phyloP scores from a whole-genome alignment of 2,329 filamentous ascomycete genomes.

The Trichophyton rubrum region DNA sequence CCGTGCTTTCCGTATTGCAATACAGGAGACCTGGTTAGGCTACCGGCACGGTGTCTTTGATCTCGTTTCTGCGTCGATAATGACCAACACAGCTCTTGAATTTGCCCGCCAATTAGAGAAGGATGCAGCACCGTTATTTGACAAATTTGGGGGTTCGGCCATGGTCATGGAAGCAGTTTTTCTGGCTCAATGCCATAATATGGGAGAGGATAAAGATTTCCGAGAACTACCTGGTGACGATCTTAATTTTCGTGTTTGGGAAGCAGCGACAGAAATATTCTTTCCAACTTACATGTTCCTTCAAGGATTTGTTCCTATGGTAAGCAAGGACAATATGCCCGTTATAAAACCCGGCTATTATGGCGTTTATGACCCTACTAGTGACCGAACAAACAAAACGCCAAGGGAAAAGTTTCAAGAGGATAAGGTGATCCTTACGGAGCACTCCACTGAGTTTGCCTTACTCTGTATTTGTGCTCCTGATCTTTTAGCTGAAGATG shows the following conservation, averaged over 20 bases:
- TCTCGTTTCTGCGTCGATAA: slow-evolving; percentile 18
- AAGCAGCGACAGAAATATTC: neutral
- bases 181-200: slow-evolving; percentile 5
- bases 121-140: slow-evolving; percentile 13
- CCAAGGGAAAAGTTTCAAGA: slow-evolving; percentile 24
- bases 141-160: slow-evolving; percentile 11
- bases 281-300: slow-evolving; percentile 12
- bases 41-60: slow-evolving; percentile 15
- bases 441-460: slow-evolving; percentile 25
- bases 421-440: slow-evolving; percentile 24
- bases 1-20: slow-evolving; percentile 11
- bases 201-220: slow-evolving; percentile 7
- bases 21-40: slow-evolving; percentile 16
- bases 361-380: slow-evolving; percentile 12
- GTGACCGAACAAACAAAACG: slow-evolving; percentile 16
- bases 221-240: slow-evolving; percentile 10
- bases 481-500: slow-evolving; percentile 23
- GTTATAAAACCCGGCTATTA: slow-evolving; percentile 3
- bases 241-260: slow-evolving; percentile 14
- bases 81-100: slow-evolving; percentile 19
- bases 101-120: slow-evolving; percentile 17
- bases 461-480: slow-evolving; percentile 5
- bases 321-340: neutral
- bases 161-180: slow-evolving; percentile 11
- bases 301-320: slow-evolving; percentile 8